Base-by-base conservation (phyloP, 2,329 filamentous ascomycete species). In the Exophiala calicioides region DNA sequence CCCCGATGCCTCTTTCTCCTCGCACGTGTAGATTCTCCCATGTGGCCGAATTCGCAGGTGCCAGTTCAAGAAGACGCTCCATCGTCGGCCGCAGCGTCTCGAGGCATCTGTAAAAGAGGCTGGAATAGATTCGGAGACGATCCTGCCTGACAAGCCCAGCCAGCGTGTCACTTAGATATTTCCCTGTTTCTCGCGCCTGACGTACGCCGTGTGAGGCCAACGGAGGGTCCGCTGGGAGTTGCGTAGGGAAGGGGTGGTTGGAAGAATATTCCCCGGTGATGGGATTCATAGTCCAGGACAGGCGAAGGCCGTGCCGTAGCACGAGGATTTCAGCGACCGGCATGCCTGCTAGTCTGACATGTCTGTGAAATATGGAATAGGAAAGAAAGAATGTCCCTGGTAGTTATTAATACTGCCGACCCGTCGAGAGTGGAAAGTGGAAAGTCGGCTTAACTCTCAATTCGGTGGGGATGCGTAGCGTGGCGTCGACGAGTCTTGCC, bases 261-360 rank as follows among this genome's bases (percentile, higher is more conserved):
- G 86, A 75, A 43, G 78, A 79, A 73, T 97, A 97, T 58, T 77
- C 77, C 42, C 93, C 91, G 27, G 88, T 91, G 52, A 77, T 72
- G 34, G 83, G 81, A 68, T 97, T 84, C 51, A 97, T 88, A 32
- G 81, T 81, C 89, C 90, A 97, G 65, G 86, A 90, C 56, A 87
- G 85, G 53, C 93, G 89, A 69, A 95, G 95, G 32, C 57, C 58
- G 39, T 60, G 58, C 18, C 58, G 49, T 10, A 60, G 50, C 26
- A 60, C 52, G 23, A 58, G 47, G 31, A 60, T 56, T 21, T 56
- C 51, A n/a, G 48, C 55, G 19, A 60, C 58, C 20, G 57, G 57
- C 58, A 60, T 59, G n/a, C 13, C 42, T 31, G 18, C 31, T 36
- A 33, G n/a, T 10, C 6, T 37, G n/a, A 15, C 30, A 35, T 37